Conservation (phyloP, 768 basidiomycete genomes). For the Kwoniella bestiolae region DNA sequence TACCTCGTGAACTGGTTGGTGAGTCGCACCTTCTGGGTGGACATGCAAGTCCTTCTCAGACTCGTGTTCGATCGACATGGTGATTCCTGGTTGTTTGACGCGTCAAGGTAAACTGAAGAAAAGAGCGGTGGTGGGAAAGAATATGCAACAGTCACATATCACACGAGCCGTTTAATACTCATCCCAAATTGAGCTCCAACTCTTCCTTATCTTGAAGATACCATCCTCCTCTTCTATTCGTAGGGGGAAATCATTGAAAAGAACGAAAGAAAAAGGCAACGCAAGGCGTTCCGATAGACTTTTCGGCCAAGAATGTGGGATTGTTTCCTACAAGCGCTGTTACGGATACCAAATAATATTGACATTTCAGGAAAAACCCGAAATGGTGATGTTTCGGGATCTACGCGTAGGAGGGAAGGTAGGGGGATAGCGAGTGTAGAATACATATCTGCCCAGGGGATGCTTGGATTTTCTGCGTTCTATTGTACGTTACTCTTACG, state of each 20-base stretch:
- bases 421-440: too few species aligned
- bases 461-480: too few species aligned
- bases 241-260: not conserved
- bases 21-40: not conserved
- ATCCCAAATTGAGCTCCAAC: not conserved
- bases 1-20: not conserved
- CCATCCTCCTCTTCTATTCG: not conserved
- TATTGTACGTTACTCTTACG: too few species aligned
- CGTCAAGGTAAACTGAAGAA: too few species aligned
- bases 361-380: too few species aligned
- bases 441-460: not conserved
- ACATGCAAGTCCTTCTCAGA: slow-evolving; percentile 7
- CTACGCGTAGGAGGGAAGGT: not conserved
- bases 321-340: not conserved
- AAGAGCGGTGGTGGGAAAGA: not conserved
- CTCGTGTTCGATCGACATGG: slow-evolving; percentile 5
- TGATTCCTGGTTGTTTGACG: not conserved
- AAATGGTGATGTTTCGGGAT: not conserved
- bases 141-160: not conserved
- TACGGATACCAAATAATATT: too few species aligned
- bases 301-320: not conserved
- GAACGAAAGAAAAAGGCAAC: not conserved
- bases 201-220: not conserved
- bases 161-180: not conserved
- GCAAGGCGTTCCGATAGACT: not conserved